Percentiles rank a stretch among this genome's conserved stretches.
Conservation (phyloP, 768 basidiomycete genomes). For the Suillus subluteus region DNA sequence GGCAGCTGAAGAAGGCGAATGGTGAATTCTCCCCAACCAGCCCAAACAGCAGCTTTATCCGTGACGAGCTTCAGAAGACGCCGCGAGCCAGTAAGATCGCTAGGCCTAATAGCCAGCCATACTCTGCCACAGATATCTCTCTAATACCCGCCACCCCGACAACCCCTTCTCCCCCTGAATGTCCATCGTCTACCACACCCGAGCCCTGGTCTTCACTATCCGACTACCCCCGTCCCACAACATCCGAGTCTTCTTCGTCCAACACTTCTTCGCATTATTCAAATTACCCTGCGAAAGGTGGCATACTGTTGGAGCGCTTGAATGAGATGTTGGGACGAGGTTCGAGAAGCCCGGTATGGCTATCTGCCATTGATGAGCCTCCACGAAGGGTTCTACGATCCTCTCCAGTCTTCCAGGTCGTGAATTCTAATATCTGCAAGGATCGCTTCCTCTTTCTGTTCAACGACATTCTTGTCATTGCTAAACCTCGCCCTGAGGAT, state of each 20-base stretch:
- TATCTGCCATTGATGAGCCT: constrained; percentile 77
- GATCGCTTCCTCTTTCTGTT: constrained; percentile 98
- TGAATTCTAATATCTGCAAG: constrained; percentile 91
- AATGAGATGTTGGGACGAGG: constrained; percentile 72
- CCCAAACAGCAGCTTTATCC: constrained; percentile 29
- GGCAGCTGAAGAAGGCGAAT: constrained; percentile 23
- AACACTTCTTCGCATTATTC: constrained; percentile 74
- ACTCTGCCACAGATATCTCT: constrained; percentile 25
- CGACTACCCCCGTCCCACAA: constrained; percentile 68
- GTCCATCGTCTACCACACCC: constrained; percentile 66
- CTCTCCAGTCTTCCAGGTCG: constrained; percentile 90
- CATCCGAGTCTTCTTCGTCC: constrained; percentile 75
- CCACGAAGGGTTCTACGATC: constrained; percentile 85
- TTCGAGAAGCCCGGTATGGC: constrained; percentile 59
- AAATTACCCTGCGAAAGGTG: constrained; percentile 47
- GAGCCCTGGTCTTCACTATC: constrained; percentile 80
- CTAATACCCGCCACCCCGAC: constrained; percentile 38
- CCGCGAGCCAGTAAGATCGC: constrained; percentile 39
- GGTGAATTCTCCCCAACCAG: constrained; percentile 35
- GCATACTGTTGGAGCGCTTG: constrained; percentile 65
- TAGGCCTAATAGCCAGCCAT: constrained; percentile 26
- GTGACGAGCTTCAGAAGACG: constrained; percentile 38
- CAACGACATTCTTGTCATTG: constrained; percentile 90
- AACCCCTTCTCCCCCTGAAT: constrained; percentile 55
- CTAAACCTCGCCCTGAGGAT: constrained; percentile 83